Percentiles rank a stretch among this genome's conserved stretches.
Conservation (phyloP, 2,329 filamentous ascomycete genomes). For the Didymella arachidicola region DNA sequence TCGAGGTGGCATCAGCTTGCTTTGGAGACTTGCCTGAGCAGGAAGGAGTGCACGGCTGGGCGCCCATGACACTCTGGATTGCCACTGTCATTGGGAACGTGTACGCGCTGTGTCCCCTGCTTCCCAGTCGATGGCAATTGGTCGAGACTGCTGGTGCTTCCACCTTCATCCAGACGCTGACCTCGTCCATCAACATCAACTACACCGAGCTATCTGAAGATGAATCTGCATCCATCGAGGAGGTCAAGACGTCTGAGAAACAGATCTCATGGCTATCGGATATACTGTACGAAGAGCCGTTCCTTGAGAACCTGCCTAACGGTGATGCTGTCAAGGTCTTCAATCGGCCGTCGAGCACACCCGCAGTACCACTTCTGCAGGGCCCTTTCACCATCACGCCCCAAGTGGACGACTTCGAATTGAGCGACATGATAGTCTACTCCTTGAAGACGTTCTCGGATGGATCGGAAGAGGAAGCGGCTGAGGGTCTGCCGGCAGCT, state of each 20-base stretch:
- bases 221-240: conserved; percentile 53
- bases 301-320: conserved; percentile 50
- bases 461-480: conserved; percentile 58
- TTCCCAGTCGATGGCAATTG: conserved; percentile 84
- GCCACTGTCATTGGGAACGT: conserved; percentile 95
- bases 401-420: conserved; percentile 62
- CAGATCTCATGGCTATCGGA: conserved; percentile 66
- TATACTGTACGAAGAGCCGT: conserved; percentile 58
- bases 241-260: conserved; percentile 56
- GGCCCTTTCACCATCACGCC: conserved; percentile 66
- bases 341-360: conserved; percentile 60
- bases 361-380: conserved; percentile 66
- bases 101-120: conserved; percentile 88
- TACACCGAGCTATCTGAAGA: conserved; percentile 41
- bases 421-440: conserved; percentile 68
- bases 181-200: conserved; percentile 81
- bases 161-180: conserved; percentile 80
- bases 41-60: conserved; percentile 74
- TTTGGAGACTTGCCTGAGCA: conserved; percentile 75
- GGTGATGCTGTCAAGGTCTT: conserved; percentile 61
- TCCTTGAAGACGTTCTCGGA: conserved; percentile 59
- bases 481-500: conserved; percentile 62
- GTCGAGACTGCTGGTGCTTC: conserved; percentile 53
- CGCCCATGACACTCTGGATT: conserved; percentile 94
- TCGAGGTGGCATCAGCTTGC: conserved; percentile 89